Evolutionary conservation across 306 rosid species (phyloP).

Genomic region (Rosa rugosa): DNA sequence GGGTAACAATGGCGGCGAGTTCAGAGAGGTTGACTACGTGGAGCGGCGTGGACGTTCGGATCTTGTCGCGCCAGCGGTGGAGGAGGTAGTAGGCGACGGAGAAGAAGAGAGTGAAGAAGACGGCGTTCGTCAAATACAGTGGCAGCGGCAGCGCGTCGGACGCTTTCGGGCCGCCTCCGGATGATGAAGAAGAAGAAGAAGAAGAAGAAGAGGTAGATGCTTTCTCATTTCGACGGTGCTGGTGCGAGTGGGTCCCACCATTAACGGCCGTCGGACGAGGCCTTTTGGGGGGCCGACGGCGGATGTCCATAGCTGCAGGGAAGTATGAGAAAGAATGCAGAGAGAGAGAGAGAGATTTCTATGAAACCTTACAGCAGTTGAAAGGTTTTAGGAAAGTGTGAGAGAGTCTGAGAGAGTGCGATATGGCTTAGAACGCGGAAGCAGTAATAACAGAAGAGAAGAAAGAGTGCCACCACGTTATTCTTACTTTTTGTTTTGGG

Average conservation of each 20-base stretch:
- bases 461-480: too few relatives aligned
- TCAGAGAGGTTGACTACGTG: conserved; percentile 1
- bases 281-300: background rate
- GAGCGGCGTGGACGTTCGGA: conserved; percentile 5
- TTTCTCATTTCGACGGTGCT: background rate
- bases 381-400: background rate
- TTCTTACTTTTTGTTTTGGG: too few relatives aligned
- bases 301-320: background rate
- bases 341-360: background rate
- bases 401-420: background rate
- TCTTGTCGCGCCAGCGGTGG: background rate
- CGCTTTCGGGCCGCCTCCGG: background rate
- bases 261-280: background rate
- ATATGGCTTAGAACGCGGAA: background rate
- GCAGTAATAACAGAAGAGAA: background rate
- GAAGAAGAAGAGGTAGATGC: background rate
- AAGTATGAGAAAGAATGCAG: too few relatives aligned
- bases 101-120: background rate
- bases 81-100: background rate
- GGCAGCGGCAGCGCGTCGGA: conserved; percentile 2
- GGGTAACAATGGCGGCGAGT: background rate
- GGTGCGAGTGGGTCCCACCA: background rate
- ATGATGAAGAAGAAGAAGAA: too few relatives aligned
- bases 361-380: background rate
- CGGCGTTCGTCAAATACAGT: background rate